Base-by-base conservation (phyloP, 23 red algal species). In the Agarophyton chilense region DNA sequence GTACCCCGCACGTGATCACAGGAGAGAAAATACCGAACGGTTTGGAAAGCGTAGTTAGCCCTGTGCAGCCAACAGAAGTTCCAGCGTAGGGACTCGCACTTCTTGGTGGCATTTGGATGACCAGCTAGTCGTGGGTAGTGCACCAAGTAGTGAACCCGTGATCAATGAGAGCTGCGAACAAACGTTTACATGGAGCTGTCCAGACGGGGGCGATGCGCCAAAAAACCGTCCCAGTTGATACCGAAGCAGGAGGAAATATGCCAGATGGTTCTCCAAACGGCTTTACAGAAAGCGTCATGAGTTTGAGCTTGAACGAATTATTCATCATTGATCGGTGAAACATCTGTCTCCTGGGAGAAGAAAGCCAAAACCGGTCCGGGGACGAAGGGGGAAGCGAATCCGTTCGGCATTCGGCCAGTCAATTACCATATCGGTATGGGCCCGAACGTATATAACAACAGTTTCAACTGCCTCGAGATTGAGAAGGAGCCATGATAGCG, bases 81-180 rank as follows among this genome's bases (percentile, higher is more conserved):
- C 54, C 58, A 29, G 0, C 88, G 1, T 0, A 83, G 10, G 12
- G 88, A 32, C 0, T 71, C 14, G 47, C 71, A 92, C 76, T 73
- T 92, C 4, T 39, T 32, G 19, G 43, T 42, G 34, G 10, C 11
- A 13, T 72, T 77, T 9, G 76, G 56, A 41, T 82, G 76, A 7
- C n/a, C 75, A 8, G 29, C 62, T 22, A 73, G 43, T 6, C 47
- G 60, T 16, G 88, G 77, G 4, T 92, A 81, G 63, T 92, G 88
- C 35, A 58, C 31, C 31, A 92, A 40, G 52, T 66, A 54, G 17
- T 83, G 53, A n/a, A 92, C 28, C 52, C 64, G 76, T 44, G 34
- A 24, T n/a, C 22, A 6, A 21, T 73, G 62, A 1, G 88, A 36
- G 32, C 53, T 51, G 5, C 58, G 88, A 14, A 83, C 88, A 9